Conservation (phyloP, 2,329 filamentous ascomycete species). For the Aspergillus tamarii region DNA sequence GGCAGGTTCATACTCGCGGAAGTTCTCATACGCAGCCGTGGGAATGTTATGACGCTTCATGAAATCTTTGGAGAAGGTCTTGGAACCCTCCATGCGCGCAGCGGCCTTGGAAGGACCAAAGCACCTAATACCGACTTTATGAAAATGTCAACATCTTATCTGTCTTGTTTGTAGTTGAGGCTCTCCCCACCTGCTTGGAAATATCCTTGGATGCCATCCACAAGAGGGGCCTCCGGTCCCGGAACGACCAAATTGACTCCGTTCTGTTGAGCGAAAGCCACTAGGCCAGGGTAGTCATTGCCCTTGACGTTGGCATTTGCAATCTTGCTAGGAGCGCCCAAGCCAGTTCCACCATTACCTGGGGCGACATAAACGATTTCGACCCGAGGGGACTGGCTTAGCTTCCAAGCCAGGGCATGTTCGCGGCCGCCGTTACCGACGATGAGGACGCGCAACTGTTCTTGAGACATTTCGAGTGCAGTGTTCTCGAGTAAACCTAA, state of each 20-base stretch:
- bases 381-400: constrained; percentile 78
- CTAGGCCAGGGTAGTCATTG: constrained; percentile 77
- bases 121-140: constrained; percentile 68
- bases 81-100: constrained; percentile 91
- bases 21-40: constrained; percentile 89
- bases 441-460: constrained; percentile 72
- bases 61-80: constrained; percentile 97
- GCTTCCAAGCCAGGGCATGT: constrained; percentile 92
- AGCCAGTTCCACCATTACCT: constrained; percentile 86
- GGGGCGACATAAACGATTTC: constrained; percentile 70
- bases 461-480: constrained; percentile 40
- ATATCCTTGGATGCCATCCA: constrained; percentile 83
- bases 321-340: constrained; percentile 60
- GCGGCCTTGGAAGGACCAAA: constrained; percentile 87
- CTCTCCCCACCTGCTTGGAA: constrained; percentile 62
- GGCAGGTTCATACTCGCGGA: constrained; percentile 74
- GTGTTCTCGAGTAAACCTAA: constrained; percentile 26
- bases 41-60: constrained; percentile 91
- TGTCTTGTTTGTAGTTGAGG: neutral
- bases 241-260: constrained; percentile 82
- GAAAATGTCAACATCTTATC: neutral
- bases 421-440: constrained; percentile 94
- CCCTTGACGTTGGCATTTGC: constrained; percentile 73
- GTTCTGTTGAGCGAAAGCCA: constrained; percentile 73
- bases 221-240: constrained; percentile 90